Evolutionary conservation across 2,329 filamentous ascomycete genomes (phyloP), one percentile per base, ranked within the genome.

Genomic region (Aureobasidium sp.): DNA sequence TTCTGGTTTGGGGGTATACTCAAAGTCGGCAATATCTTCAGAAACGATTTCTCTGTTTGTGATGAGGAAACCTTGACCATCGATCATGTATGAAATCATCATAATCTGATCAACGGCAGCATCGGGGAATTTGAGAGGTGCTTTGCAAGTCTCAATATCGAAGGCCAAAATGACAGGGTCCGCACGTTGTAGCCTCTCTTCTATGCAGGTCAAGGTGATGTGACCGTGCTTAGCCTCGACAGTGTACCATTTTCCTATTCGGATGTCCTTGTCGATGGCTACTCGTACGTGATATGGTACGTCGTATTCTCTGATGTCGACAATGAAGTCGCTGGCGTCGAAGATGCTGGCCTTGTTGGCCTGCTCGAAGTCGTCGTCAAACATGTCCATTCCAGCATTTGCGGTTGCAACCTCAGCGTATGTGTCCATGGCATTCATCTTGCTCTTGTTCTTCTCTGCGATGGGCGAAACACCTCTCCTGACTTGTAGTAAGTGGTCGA

Each of bases 81-180:
- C 94, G 70, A 99, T 97, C 95, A 99, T 99, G 79, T 99, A 99
- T 36, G 95, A 99, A 74, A 99, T 93, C 94, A 99, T 99, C 92
- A 99, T 99, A 71, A 99, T 88, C 73, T 96, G 93, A 76, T 99
- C 94, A 66, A 96, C 87, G 4, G 92, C 84, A 1, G 94, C 87
- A 72, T 99, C 95, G 29, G 94, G 95, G 69, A 99, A 99, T 74
- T 99, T 99, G 61, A 99, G 80, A 1, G 95, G 94, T 17, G 94
- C 80, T 72, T 99, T 99, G 5, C 90, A 93, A 2, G 94, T 99
- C 76, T 99, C 94, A 71, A 99, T 99, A 85, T 99, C 94, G 76
- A 87, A 99, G n/a, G 94, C 94, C 83, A 99, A 88, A 24, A 99
- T 90, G n/a, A 97, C 90, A 0, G 94, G 94, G 71, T 99, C 94